A percentile compares a stretch with the other conserved stretches of the same genome.
These are phyloP conservation scores for Aspergillus cristatus DNA, from an alignment of 495 filamentous ascomycete species.

Conservation along the genomic window DNA sequence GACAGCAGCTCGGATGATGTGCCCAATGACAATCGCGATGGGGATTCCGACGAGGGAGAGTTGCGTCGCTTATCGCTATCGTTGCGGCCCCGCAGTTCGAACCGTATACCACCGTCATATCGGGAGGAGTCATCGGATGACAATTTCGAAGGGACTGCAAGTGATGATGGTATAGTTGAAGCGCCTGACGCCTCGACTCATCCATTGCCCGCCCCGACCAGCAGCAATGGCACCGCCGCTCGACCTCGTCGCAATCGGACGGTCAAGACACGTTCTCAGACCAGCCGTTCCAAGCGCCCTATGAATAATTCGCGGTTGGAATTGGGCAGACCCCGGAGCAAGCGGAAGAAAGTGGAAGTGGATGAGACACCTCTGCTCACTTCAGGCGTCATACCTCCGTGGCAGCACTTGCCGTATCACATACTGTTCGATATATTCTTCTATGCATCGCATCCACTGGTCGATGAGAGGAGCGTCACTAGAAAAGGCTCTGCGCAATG, in stretches of 20 bases:
- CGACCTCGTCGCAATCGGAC: conserved; percentile 9
- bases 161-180: conserved; percentile 3
- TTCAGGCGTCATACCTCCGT: conserved; percentile 49
- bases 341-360: conserved; percentile 19
- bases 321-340: conserved; percentile 16
- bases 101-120: conserved; percentile 27
- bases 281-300: conserved; percentile 11
- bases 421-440: conserved; percentile 61
- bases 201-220: conserved; percentile 5
- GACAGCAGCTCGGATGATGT: conserved; percentile 25
- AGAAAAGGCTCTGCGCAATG: conserved; percentile 41
- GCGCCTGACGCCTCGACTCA: conserved; percentile 1
- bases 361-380: conserved; percentile 11
- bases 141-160: conserved; percentile 5
- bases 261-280: conserved; percentile 11
- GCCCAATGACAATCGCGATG: conserved; percentile 1
- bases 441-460: conserved; percentile 52
- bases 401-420: conserved; percentile 63
- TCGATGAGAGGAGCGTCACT: conserved; percentile 32
- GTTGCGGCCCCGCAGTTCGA: conserved; percentile 26
- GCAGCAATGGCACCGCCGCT: conserved; percentile 10
- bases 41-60: conserved; percentile 5
- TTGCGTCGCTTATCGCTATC: conserved; percentile 16
- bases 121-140: conserved; percentile 38
- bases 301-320: conserved; percentile 12